These are phyloP conservation scores for Blastocrithidia nonstop DNA, from an alignment of 208 protist species.

Conservation along the genomic window DNA sequence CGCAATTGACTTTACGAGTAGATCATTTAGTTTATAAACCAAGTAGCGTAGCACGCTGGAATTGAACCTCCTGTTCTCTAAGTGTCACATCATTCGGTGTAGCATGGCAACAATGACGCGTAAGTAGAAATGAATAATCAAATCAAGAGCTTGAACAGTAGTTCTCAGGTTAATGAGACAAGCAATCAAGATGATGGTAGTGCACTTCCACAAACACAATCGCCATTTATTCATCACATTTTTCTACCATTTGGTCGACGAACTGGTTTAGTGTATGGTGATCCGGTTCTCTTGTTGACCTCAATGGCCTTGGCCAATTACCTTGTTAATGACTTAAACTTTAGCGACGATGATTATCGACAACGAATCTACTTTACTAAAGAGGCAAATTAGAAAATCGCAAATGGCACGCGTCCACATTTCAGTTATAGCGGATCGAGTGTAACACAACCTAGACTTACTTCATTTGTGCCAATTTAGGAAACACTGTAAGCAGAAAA, in stretches of 20 bases:
- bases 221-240: slow-evolving; percentile 46
- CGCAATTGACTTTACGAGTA: slow-evolving; percentile 74
- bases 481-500: slow-evolving; percentile 40
- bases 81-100: background rate
- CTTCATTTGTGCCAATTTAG: no score
- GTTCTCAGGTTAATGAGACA: background rate
- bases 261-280: slow-evolving; percentile 63
- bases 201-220: slow-evolving; percentile 19
- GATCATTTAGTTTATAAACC: slow-evolving; percentile 64
- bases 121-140: background rate
- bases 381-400: no score
- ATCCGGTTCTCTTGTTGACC: slow-evolving; percentile 38
- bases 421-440: background rate
- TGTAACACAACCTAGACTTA: background rate
- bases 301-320: slow-evolving; percentile 30
- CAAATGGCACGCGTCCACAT: no score
- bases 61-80: slow-evolving; percentile 14
- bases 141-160: slow-evolving; percentile 4
- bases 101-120: background rate
- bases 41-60: slow-evolving; percentile 44
- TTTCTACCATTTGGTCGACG: slow-evolving; percentile 69
- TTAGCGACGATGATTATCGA: slow-evolving; percentile 62
- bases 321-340: slow-evolving; percentile 25
- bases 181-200: slow-evolving; percentile 11
- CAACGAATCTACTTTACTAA: slow-evolving; percentile 61